Base-by-base conservation (phyloP, 148 eudicot species). In the Pouteria glomerata region DNA sequence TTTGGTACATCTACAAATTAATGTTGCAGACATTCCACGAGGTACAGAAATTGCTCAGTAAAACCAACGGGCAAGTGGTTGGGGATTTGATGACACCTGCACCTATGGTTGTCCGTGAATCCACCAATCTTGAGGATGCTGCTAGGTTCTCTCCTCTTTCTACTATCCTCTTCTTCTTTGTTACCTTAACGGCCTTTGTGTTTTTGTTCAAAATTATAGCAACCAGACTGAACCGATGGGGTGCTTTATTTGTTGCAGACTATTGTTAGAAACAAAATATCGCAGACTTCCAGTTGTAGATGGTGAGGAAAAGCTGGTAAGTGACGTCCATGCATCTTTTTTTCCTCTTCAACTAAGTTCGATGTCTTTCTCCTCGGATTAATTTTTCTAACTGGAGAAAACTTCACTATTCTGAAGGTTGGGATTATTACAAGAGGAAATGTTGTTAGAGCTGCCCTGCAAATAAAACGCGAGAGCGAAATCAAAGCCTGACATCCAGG, bases 391-490 rank as follows among this genome's bases (percentile, higher is more conserved):
- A 68, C 35, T 12, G 42, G 47, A 8, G 3, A 30, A 41, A 18
- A 33, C 42, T 75, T 19, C 19, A 57, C 12, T 34, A 58, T 63
- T 58, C 26, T 81, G 65, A 48, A 93, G 98, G 97, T 93, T 72
- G 98, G 98, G 57, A 91, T 94, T 21, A 88, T 94, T 64, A 94
- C 98, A 15, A 87, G 98, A 84, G 98, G 98, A 45, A 86, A 94
- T 71, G 91, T 92, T 44, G 87, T 94, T 51, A 85, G 98, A 82
- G 97, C 97, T 63, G 97, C 98, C 62, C 85, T 94, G 51, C 80
- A 91, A 55, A 85, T 94, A 37, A 89, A 91, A 76, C 89, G 85
- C 15, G 80, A 74, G 8, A 68, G 8, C 8, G 88, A 85, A 78
- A 77, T 42, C 52, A 59, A 85, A 75, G 83, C 72, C 35, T 82